Conservation (phyloP, 371 early-diverging fungal genomes). For the Dichotomocladium elegans region DNA sequence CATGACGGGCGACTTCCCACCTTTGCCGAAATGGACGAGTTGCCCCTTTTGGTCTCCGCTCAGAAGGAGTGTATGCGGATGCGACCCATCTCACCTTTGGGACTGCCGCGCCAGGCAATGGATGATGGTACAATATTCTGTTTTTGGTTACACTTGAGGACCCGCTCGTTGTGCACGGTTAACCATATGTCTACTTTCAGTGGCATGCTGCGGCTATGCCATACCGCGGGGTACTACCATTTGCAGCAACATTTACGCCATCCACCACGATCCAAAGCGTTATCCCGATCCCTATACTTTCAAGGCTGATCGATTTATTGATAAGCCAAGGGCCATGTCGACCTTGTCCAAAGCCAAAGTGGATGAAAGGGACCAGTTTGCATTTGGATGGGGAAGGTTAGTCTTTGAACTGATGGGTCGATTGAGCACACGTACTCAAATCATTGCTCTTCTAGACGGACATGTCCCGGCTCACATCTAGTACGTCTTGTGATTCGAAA, state of each 20-base stretch:
- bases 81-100: constrained; percentile 2
- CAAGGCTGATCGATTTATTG: constrained; percentile 12
- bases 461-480: neutral
- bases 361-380: constrained; percentile 5
- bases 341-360: neutral
- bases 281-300: constrained; percentile 7
- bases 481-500: neutral
- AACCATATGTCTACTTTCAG: neutral
- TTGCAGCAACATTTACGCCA: constrained; percentile 1
- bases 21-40: constrained; percentile 8
- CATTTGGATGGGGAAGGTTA: constrained; percentile 10
- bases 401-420: neutral
- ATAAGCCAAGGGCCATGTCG: constrained; percentile 2
- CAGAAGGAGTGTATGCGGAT: constrained; percentile 19
- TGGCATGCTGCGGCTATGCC: constrained; percentile 5
- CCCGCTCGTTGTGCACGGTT: neutral
- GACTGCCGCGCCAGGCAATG: constrained; percentile 5
- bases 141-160: neutral
- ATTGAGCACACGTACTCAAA: neutral
- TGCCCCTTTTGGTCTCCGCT: constrained; percentile 9
- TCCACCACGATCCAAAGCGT: neutral
- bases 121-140: constrained; percentile 9
- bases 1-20: constrained; percentile 13
- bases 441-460: neutral
- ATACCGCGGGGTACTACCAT: constrained; percentile 7